phyloP scores from a whole-genome alignment of 2,329 filamentous ascomycete genomes.

The Aspergillus sp. region DNA sequence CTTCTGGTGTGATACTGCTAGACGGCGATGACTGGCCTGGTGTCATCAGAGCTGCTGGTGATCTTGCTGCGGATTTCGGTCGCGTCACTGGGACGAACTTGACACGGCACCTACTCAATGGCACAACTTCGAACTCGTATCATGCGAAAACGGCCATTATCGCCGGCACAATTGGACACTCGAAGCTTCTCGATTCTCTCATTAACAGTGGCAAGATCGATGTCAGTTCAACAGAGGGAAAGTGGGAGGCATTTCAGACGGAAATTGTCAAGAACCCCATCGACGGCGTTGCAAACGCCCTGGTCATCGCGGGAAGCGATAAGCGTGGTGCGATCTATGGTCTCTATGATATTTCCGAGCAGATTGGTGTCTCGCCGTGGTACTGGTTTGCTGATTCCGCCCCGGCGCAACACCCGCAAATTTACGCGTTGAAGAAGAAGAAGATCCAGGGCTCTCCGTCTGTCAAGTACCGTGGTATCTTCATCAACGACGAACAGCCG shows the following conservation, averaged over 20 bases:
- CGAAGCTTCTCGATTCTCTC: conserved; percentile 59
- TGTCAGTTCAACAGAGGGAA: conserved; percentile 54
- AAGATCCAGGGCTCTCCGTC: conserved; percentile 60
- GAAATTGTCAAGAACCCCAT: conserved; percentile 58
- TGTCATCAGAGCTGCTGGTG: conserved; percentile 64
- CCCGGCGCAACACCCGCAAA: conserved; percentile 47
- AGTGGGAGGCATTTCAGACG: conserved; percentile 69
- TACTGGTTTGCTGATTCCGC: conserved; percentile 67
- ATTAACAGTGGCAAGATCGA: conserved; percentile 57
- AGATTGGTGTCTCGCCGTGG: conserved; percentile 71
- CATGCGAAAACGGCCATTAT: conserved; percentile 59
- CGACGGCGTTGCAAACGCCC: conserved; percentile 54
- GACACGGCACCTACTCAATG: conserved; percentile 52
- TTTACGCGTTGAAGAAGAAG: conserved; percentile 54
- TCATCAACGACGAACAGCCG: conserved; percentile 69
- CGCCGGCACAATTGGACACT: conserved; percentile 65
- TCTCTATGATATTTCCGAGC: conserved; percentile 68
- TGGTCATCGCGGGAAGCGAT: conserved; percentile 68
- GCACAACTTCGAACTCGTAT: conserved; percentile 36
- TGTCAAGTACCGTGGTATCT: conserved; percentile 67
- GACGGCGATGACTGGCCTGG: conserved; percentile 33
- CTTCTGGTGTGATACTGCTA: background rate
- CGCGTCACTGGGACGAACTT: conserved; percentile 67
- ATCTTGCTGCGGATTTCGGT: conserved; percentile 67
- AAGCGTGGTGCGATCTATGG: conserved; percentile 67